These are phyloP conservation scores for Fagopyrum homotropicum DNA, from an alignment of 148 eudicot species.

Conservation along the genomic window DNA sequence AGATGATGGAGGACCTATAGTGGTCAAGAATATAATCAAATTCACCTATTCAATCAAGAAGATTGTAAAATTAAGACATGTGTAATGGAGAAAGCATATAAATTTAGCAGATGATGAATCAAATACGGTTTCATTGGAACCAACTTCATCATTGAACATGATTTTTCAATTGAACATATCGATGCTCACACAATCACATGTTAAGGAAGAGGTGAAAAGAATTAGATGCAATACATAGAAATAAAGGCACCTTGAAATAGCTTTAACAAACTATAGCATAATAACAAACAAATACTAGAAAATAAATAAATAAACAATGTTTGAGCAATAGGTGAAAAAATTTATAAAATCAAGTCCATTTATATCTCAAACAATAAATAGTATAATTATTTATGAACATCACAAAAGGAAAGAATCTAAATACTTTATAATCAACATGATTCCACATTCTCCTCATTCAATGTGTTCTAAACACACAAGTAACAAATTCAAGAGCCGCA, in stretches of 20 bases:
- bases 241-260: background rate
- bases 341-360: background rate
- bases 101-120: background rate
- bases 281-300: background rate
- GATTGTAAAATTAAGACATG: background rate
- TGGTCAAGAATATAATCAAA: conserved; percentile 87
- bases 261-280: background rate
- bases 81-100: background rate
- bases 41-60: conserved; percentile 50
- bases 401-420: background rate
- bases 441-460: conserved; percentile 2
- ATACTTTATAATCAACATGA: background rate
- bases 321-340: background rate
- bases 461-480: background rate
- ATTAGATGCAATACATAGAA: too few relatives aligned
- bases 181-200: too few relatives aligned
- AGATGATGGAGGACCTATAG: conserved; percentile 33
- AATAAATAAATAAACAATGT: background rate
- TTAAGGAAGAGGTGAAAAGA: too few relatives aligned
- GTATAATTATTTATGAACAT: background rate
- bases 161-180: too few relatives aligned
- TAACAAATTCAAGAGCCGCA: background rate
- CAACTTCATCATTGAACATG: too few relatives aligned
- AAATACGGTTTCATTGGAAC: background rate
- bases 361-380: background rate